Base-by-base conservation (phyloP, 2,329 filamentous ascomycete genomes). In the Botrytis sinoallii region DNA sequence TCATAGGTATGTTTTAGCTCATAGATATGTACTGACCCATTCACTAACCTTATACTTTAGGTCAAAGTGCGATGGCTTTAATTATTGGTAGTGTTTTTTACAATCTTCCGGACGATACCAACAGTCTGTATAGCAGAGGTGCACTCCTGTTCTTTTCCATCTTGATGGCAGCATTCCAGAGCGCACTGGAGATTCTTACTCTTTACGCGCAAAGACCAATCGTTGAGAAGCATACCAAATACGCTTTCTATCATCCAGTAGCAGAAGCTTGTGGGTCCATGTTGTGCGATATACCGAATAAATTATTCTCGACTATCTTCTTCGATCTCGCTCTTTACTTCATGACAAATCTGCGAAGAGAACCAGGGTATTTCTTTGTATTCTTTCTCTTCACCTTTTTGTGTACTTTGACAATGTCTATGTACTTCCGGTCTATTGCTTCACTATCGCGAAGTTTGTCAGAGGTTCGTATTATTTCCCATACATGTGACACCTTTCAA, bases 131-230 rank as follows among this genome's bases (percentile, higher is more conserved):
- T 81, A 84, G 84, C 73, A 86, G 89, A 76, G 89, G 88, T 61
- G 89, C 88, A 60, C 82, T 92, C 44, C 84, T 93, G 55, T 93
- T 92, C 85, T 92, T 92, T 79, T 89, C 89, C 66, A 86, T 92
- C 69, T 82, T 93, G 73, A 86, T 92, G 79, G 91, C 90, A 79
- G 90, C 89, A 38, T 91, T 91, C 78, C 85, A 86, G 75, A 88
- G 86, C 78, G 86, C 88, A 65, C 81, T 88, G 25, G 89, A 91
- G 86, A 96, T 97, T 80, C 83, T 96, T 48, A 94, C 93, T 0
- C 87, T 97, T 7, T 98, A 96, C 81, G 89, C 93, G 3, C 94
- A 97, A 87, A 91, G 95, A 55, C 92, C 93, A 1, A 97, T 97
- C 78, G 93, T 98, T 75, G 94, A 97, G 81, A 97, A 97, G 81